phyloP scores from a whole-genome alignment of 2,329 filamentous ascomycete species.

The Mollisia scopiformis region DNA sequence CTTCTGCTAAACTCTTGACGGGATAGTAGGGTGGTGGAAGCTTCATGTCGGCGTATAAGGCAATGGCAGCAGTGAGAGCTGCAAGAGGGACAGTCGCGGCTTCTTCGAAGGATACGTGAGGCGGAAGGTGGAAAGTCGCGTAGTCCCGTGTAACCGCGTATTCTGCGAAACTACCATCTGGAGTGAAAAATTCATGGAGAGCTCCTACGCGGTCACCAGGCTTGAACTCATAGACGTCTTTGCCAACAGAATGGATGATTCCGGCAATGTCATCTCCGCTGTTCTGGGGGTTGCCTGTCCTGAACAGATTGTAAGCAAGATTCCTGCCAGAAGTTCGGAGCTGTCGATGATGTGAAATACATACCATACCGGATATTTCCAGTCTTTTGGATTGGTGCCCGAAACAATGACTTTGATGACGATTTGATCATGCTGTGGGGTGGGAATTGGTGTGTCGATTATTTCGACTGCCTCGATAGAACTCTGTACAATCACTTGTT shows the following conservation, averaged over 20 bases:
- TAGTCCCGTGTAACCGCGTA: constrained; percentile 58
- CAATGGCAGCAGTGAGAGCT: constrained; percentile 44
- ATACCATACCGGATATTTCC: constrained; percentile 21
- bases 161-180: constrained; percentile 59
- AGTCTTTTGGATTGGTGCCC: constrained; percentile 32
- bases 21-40: constrained; percentile 44
- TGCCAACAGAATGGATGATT: constrained; percentile 49
- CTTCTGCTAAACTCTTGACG: background rate
- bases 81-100: constrained; percentile 46
- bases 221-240: constrained; percentile 45
- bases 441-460: constrained; percentile 15
- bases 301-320: constrained; percentile 5
- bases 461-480: constrained; percentile 15
- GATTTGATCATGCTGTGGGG: background rate
- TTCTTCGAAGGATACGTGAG: constrained; percentile 31
- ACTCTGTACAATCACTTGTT: constrained; percentile 17
- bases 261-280: constrained; percentile 37
- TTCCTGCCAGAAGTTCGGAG: background rate
- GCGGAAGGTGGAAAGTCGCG: constrained; percentile 49
- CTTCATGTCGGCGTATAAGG: constrained; percentile 37
- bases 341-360: background rate
- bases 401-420: constrained; percentile 25
- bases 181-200: constrained; percentile 51
- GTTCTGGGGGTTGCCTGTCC: constrained; percentile 19
- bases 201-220: constrained; percentile 49